Evolutionary conservation across 768 basidiomycete species (phyloP).

Genomic region (Tylopilus vinaceipallidus): DNA sequence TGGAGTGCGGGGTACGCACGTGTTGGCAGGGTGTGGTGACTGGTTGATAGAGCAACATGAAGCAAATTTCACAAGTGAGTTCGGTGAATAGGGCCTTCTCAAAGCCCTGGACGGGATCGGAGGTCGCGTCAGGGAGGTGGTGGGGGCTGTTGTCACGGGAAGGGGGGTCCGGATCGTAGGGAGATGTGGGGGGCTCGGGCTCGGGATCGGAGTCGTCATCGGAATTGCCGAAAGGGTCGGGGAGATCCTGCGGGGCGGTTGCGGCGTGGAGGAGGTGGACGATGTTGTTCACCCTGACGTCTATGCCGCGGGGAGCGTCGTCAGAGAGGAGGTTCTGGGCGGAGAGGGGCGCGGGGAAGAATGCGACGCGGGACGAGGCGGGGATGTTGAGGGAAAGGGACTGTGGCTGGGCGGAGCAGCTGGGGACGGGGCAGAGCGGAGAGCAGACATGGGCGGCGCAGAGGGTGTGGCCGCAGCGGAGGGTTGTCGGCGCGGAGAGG

Average conservation of each 20-base stretch:
- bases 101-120: conserved; percentile 37
- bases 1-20: conserved; percentile 43
- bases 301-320: conserved; percentile 26
- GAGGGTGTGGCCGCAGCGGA: conserved; percentile 83
- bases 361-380: conserved; percentile 34
- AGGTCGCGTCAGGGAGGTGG: conserved; percentile 28
- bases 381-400: conserved; percentile 40
- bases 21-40: conserved; percentile 96
- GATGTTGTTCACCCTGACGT: conserved; percentile 61
- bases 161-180: conserved; percentile 4
- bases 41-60: conserved; percentile 77
- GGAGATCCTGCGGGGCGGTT: conserved; percentile 7
- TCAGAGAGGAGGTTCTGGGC: neutral
- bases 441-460: conserved; percentile 55
- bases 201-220: conserved; percentile 34
- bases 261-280: conserved; percentile 40
- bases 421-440: conserved; percentile 34
- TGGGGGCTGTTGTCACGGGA: conserved; percentile 28
- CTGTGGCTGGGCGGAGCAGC: conserved; percentile 29
- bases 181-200: conserved; percentile 11
- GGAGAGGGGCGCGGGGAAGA: conserved; percentile 36
- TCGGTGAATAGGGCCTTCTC: conserved; percentile 64
- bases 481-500: conserved; percentile 49
- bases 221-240: conserved; percentile 16
- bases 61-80: conserved; percentile 91